Base-by-base conservation (phyloP, 148 eudicot genomes). In the Silene conica region DNA sequence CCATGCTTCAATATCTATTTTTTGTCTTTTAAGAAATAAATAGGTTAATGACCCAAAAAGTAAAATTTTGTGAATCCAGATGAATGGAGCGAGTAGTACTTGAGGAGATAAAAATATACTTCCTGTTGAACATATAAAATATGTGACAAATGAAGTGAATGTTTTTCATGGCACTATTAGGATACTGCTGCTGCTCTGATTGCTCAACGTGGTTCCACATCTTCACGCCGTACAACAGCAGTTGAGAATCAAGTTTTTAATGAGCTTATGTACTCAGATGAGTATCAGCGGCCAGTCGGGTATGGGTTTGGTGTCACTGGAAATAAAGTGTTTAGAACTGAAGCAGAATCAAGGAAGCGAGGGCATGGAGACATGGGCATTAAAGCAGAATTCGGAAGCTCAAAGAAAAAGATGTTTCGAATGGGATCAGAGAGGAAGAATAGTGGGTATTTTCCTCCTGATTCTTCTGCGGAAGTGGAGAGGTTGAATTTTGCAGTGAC, bases 241-340 rank as follows among this genome's bases (percentile, higher is more conserved):
- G 69, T 80, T 67, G 83, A 80, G 73, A 80, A 80, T 76, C 76
- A 80, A 68, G 83, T 80, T 26, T 80, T 80, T 43, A 80, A 72
- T 43, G 83, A 80, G 70, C 83, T 80, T 50, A 80, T 80, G 83
- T 80, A 80, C 54, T 72, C 83, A n/a, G 83, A 80, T 38, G 83
- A 80, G 7, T 67, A 26, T 60, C 70, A 72, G 12, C 76, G 74
- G 45, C 83, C 79, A 3, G 34, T 80, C 59, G 83, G 83, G 10
- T 80, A 76, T 67, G 83, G 79, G 23, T 80, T 80, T 61, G 83
- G 83, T 59, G 79, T 69, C 34, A 76, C 23, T 26, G 65, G 55
- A 26, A 72, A 67, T 54, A 76, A 76, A 69, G 2, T 76, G 0
- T 66, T 58, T 61, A 79, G 79, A 45, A 67, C 67, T 67, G 79